Conservation (phyloP, 1,139 yeast genomes). For the Suhomyces wounanorum region DNA sequence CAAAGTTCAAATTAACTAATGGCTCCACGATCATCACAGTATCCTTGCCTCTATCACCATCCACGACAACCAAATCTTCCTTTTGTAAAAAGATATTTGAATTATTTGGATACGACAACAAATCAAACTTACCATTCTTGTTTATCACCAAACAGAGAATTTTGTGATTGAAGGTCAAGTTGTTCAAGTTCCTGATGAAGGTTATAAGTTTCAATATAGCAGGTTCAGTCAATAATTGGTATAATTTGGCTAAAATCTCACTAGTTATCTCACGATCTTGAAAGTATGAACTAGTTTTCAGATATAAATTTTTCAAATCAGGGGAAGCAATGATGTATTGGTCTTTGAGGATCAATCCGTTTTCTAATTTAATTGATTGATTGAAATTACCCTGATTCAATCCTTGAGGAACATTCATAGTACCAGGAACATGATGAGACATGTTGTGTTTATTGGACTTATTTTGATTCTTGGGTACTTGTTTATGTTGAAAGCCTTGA, state of each 20-base stretch:
- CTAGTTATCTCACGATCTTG: slow-evolving; percentile 37
- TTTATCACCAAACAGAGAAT: slow-evolving; percentile 51
- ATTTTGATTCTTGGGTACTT: slow-evolving; percentile 5
- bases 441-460: slow-evolving; percentile 10
- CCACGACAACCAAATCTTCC: slow-evolving; percentile 50
- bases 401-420: slow-evolving; percentile 6
- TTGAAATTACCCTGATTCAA: slow-evolving; percentile 7
- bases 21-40: slow-evolving; percentile 53
- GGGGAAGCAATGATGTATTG: slow-evolving; percentile 56
- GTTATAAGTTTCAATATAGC: slow-evolving; percentile 37
- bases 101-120: slow-evolving; percentile 45
- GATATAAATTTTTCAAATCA: slow-evolving; percentile 45
- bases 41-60: slow-evolving; percentile 55
- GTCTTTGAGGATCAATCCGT: slow-evolving; percentile 55
- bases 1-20: slow-evolving; percentile 49
- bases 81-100: slow-evolving; percentile 54
- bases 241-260: slow-evolving; percentile 40
- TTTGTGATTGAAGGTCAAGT: slow-evolving; percentile 45
- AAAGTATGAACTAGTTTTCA: slow-evolving; percentile 50
- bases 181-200: slow-evolving; percentile 46
- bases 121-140: slow-evolving; percentile 60
- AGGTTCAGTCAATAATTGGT: slow-evolving; percentile 31
- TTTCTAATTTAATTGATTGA: slow-evolving; percentile 46
- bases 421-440: slow-evolving; percentile 13
- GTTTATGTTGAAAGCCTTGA: slow-evolving; percentile 12